Conservation (phyloP, 257 asterid genomes). For the Solanum pinnatisectum region DNA sequence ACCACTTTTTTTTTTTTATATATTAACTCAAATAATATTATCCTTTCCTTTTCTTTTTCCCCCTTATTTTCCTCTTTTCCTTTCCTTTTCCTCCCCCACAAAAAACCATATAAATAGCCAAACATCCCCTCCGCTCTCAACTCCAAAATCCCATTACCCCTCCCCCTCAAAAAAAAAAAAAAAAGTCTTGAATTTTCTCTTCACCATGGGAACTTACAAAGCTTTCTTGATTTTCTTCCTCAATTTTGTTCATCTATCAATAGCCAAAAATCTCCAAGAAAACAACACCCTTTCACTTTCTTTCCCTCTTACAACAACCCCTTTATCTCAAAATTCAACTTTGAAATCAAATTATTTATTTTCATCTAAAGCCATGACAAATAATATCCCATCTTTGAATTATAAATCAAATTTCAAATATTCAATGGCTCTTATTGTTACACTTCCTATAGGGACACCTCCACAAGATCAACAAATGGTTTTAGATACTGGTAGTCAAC, state of each 20-base stretch:
- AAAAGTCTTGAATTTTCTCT: neutral
- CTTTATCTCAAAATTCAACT: neutral
- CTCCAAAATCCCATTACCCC: neutral
- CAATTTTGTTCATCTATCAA: neutral
- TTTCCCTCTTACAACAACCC: neutral
- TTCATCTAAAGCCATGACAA: neutral
- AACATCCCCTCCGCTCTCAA: neutral
- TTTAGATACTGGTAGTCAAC: constrained; percentile 90
- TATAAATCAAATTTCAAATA: constrained; percentile 49
- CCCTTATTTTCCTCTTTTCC: neutral
- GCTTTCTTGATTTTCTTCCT: neutral
- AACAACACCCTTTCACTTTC: neutral
- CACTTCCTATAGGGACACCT: constrained; percentile 87
- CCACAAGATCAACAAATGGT: constrained; percentile 80
- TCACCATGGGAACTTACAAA: neutral
- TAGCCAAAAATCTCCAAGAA: neutral
- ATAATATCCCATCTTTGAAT: constrained; percentile 15
- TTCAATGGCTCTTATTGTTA: constrained; percentile 69
- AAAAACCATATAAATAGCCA: neutral
- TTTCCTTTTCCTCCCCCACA: neutral
- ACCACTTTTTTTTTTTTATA: neutral
- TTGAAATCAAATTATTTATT: neutral
- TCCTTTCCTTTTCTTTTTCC: neutral
- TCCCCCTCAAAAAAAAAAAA: no score
- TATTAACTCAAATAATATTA: neutral